Base-by-base conservation (phyloP, 257 asterid genomes). In the Thymus quinquecostatus region DNA sequence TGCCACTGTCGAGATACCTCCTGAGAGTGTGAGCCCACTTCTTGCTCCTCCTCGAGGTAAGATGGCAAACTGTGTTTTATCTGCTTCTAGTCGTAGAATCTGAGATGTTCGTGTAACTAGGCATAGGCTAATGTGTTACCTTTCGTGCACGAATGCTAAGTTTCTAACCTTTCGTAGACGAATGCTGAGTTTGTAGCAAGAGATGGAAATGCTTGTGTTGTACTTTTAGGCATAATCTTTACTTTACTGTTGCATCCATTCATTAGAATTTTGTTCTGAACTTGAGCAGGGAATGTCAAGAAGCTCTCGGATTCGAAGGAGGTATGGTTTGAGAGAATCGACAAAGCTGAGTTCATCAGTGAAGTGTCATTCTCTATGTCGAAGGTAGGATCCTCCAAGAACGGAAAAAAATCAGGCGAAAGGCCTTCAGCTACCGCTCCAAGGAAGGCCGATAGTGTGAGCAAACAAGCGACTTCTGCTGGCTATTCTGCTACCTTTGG, bases 331-430 rank as follows among this genome's bases (percentile, higher is more conserved):
- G 65, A 49, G 64, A 53, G 47, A 53, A 51, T 60, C 43, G 71
- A 41, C 49, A 47, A 72, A 50, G 71, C 68, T 33, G 74, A 51
- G 40, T 66, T 66, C 65, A 28, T 29, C 8, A 29, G 64, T 40
- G 55, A 6, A 38, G 41, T 40, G 36, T 12, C 67, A 57, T 44
- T 41, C 21, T 66, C 40, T 29, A 14, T 32, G 58, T 14, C 71
- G 8, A 64, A 60, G 38, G 21, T 48, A 2, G 56, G 68, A 33
- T 44, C 60, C 45, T 58, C 74, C n/a, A 21, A 49, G 49, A 60
- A 61, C 70, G 64, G 21, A 21, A 21, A 53, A 61, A 60, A 47
- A 33, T 21, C n/a, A 8, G 32, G 29, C 13, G 57, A 11, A 54
- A 64, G 67, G 32, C 7, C 33, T 68, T 30, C 47, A 55, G 70